Evolutionary conservation across 176 grass and related monocot genomes (phyloP).

Genomic region (Zoysia pacifica): DNA sequence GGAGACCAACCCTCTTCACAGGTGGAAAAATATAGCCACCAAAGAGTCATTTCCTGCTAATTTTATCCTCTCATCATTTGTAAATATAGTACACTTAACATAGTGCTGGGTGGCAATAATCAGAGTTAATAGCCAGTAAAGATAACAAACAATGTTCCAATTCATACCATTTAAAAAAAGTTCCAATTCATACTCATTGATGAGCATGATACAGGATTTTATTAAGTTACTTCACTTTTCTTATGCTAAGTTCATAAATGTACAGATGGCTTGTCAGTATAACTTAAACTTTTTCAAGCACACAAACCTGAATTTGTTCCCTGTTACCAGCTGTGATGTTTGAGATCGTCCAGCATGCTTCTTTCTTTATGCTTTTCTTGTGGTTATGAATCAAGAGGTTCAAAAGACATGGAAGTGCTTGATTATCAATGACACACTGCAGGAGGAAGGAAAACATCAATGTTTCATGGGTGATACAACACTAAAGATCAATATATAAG

Average conservation of each 20-base stretch:
- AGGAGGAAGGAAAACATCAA: conserved; percentile 2
- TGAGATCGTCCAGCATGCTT: conserved; percentile 97
- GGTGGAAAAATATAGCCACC: neutral
- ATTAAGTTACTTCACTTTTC: neutral
- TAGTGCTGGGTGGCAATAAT: neutral
- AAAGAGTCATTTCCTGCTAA: neutral
- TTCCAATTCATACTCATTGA: neutral
- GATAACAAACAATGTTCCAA: neutral
- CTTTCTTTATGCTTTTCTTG: conserved; percentile 99
- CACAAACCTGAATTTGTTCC: conserved; percentile 91
- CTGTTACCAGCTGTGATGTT: conserved; percentile 96
- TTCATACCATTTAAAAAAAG: too few species aligned
- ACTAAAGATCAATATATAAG: neutral
- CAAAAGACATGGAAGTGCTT: conserved; percentile 85
- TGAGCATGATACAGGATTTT: neutral
- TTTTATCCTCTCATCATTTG: neutral
- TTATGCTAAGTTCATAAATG: neutral
- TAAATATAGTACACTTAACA: neutral
- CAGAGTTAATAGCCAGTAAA: neutral
- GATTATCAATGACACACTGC: conserved; percentile 92
- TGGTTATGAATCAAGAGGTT: conserved; percentile 77
- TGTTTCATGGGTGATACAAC: neutral
- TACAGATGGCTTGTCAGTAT: neutral
- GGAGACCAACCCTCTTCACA: neutral
- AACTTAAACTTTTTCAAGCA: neutral